Evolutionary conservation across 2,329 filamentous ascomycete genomes (phyloP).

Genomic region (Calonectria henricotiae): DNA sequence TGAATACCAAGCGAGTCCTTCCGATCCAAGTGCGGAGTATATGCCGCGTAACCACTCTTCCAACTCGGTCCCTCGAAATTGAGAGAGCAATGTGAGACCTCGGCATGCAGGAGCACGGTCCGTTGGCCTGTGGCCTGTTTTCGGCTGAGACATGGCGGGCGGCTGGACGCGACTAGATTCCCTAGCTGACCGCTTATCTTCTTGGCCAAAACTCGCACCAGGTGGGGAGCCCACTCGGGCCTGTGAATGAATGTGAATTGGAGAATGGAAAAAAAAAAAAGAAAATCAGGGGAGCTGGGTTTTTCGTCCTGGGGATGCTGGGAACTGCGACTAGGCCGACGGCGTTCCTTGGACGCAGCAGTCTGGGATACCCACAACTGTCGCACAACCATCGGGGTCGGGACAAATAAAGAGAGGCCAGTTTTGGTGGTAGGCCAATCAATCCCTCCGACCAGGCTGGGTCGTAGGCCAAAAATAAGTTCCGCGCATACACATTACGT

Average conservation of each 20-base stretch:
- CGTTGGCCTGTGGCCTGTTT: background rate
- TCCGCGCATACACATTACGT: background rate
- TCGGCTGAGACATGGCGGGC: slow-evolving; percentile 19
- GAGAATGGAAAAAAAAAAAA: background rate
- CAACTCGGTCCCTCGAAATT: background rate
- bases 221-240: background rate
- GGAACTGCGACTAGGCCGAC: background rate
- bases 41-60: background rate
- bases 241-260: background rate
- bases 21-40: background rate
- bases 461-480: background rate
- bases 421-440: background rate
- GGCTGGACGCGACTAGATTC: slow-evolving; percentile 5
- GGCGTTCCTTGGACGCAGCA: background rate
- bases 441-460: background rate
- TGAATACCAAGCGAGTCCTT: background rate
- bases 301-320: background rate
- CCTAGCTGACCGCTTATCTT: slow-evolving; percentile 21
- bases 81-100: slow-evolving; percentile 5
- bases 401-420: background rate
- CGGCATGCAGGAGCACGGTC: slow-evolving; percentile 8
- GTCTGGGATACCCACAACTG: background rate
- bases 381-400: slow-evolving; percentile 1
- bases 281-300: background rate
- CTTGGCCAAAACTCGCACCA: background rate